A percentile compares a stretch with the other conserved stretches of the same genome.
These are phyloP conservation scores for Candida ovalis DNA, from an alignment of 805 yeast species.

Conservation along the genomic window DNA sequence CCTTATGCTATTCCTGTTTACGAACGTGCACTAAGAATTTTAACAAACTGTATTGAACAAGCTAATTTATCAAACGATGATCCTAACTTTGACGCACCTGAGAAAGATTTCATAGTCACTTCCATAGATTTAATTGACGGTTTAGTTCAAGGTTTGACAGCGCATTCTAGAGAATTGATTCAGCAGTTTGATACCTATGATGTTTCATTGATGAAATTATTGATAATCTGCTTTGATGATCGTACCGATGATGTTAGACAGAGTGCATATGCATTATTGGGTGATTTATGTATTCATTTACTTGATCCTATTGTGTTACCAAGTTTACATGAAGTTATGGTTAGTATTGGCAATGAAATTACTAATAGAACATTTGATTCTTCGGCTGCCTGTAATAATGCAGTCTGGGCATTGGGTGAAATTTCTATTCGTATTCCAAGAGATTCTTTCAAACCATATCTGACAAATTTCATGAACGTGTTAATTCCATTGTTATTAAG, in stretches of 20 bases:
- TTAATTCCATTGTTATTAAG: slow-evolving; percentile 59
- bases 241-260: slow-evolving; percentile 86
- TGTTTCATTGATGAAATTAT: slow-evolving; percentile 49
- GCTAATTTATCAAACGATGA: slow-evolving; percentile 62
- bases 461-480: slow-evolving; percentile 49
- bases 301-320: slow-evolving; percentile 44
- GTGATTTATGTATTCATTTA: slow-evolving; percentile 75
- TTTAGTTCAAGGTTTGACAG: slow-evolving; percentile 80
- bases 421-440: slow-evolving; percentile 57
- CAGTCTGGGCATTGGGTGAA: slow-evolving; percentile 93
- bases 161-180: slow-evolving; percentile 55
- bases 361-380: slow-evolving; percentile 47
- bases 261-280: slow-evolving; percentile 82
- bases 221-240: slow-evolving; percentile 71
- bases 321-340: slow-evolving; percentile 48
- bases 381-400: slow-evolving; percentile 75
- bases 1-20: slow-evolving; percentile 89
- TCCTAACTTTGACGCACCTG: slow-evolving; percentile 71
- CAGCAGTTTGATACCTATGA: slow-evolving; percentile 25
- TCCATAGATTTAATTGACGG: slow-evolving; percentile 91
- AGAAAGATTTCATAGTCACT: slow-evolving; percentile 85
- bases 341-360: slow-evolving; percentile 68
- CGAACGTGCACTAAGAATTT: slow-evolving; percentile 67
- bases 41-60: slow-evolving; percentile 62
- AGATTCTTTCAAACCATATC: slow-evolving; percentile 46